Evolutionary conservation across 345 rosid genomes (phyloP), one percentile per base, ranked within the genome.

Genomic region (Barbarea vulgaris): DNA sequence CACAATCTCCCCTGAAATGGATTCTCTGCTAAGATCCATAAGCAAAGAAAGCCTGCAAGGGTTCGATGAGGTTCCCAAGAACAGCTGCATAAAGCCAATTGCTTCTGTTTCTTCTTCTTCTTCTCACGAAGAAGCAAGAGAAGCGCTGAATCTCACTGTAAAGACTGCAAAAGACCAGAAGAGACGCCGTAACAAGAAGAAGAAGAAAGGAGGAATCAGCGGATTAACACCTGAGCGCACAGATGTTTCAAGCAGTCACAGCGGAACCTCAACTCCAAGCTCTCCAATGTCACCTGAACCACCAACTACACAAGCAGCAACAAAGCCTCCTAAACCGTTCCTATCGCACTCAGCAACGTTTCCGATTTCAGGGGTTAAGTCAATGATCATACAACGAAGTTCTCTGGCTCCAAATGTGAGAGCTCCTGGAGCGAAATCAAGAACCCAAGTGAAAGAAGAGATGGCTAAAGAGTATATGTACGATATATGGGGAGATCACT

Each of bases 401-500:
- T 81, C 87, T 63, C 61, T 79, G 65, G 83, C 93, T 36, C 90
- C 90, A 34, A 83, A 73, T 70, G 91, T 86, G 70, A 88, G 96
- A 47, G 98, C 98, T 31, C 98, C 95, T 7, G 89, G 95, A 12
- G 64, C 83, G 1, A 81, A 77, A 37, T 55, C 76, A 69, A 71
- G 37, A 77, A 64, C 44, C 5, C n/a, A 54, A 55, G 68, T 80
- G 62, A 60, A 80, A 57, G 82, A 82, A 47, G 84, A 78, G 36
- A 80, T 75, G 57, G 80, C 76, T 51, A 82, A 83, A 52, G 82
- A 82, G 60, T 83, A 84, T 79, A 77, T 67, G 12, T 91, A 91
- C 30, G 93, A 91, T 75, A 94, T 94, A 7, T 94, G 93, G 98
- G 96, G 97, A 28, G 88, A 90, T 69, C 98, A 88, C 83, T 79